Evolutionary conservation across 352 stramenopile genomes (phyloP).

Genomic region (Phytophthora pistaciae): DNA sequence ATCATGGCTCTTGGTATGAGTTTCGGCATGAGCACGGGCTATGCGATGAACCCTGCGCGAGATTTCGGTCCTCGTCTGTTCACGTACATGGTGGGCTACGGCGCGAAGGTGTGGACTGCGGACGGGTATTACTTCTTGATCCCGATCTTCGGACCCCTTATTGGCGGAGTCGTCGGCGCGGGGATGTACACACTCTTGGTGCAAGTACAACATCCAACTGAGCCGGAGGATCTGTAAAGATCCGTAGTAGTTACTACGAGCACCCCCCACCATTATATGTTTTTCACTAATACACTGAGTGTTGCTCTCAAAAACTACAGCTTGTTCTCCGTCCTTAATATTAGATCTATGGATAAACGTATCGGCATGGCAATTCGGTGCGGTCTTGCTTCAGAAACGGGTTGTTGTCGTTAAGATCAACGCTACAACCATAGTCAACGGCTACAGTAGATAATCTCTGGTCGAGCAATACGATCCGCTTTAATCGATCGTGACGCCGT

Average conservation of each 20-base stretch:
- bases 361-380: not conserved
- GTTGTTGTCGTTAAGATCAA: not conserved
- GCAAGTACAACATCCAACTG: slow-evolving; percentile 56
- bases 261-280: not conserved
- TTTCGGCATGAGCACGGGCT: slow-evolving; percentile 57
- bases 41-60: slow-evolving; percentile 55
- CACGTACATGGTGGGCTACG: slow-evolving; percentile 61
- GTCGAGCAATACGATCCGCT: too few species aligned
- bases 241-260: not conserved
- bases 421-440: not conserved
- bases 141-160: slow-evolving; percentile 55
- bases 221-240: not conserved
- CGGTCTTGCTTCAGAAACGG: not conserved
- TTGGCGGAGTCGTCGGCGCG: slow-evolving; percentile 52
- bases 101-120: slow-evolving; percentile 61
- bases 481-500: not conserved
- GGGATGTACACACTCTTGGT: slow-evolving; percentile 61
- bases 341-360: too few species aligned
- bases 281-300: not conserved
- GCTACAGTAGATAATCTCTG: not conserved
- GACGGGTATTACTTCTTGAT: slow-evolving; percentile 68
- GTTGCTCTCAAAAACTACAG: not conserved
- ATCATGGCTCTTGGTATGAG: slow-evolving; percentile 71
- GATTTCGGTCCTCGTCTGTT: slow-evolving; percentile 57
- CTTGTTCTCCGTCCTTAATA: too few species aligned